These are phyloP conservation scores for Corchorus olitorius DNA, from an alignment of 345 rosid species.

Conservation along the genomic window DNA sequence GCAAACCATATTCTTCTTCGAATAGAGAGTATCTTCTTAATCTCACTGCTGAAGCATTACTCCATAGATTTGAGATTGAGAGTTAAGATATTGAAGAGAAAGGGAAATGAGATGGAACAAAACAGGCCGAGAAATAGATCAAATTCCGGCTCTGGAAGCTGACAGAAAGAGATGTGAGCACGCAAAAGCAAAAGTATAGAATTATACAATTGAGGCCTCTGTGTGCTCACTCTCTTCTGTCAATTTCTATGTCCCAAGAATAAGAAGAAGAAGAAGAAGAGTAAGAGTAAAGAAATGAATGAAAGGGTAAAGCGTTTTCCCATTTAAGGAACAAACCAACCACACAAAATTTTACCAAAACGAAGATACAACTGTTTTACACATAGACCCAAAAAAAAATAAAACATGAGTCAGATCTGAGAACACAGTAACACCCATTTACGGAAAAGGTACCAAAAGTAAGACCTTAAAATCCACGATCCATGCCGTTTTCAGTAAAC, in stretches of 20 bases:
- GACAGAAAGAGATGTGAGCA: constrained; percentile 98
- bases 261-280: background rate
- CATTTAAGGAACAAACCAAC: constrained; percentile 21
- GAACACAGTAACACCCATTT: constrained; percentile 35
- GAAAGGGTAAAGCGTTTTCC: constrained; percentile 21
- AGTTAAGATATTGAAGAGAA: background rate
- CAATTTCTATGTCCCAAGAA: constrained; percentile 60
- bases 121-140: constrained; percentile 29
- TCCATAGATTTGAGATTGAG: too few relatives aligned
- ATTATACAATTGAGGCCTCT: constrained; percentile 60
- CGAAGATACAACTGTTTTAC: background rate
- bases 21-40: background rate
- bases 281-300: background rate
- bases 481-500: constrained; percentile 13
- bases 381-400: background rate
- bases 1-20: background rate
- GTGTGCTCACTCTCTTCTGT: constrained; percentile 99
- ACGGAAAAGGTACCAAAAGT: constrained; percentile 35
- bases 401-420: constrained; percentile 57
- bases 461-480: constrained; percentile 22
- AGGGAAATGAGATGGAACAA: constrained; percentile 23
- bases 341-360: constrained; percentile 1
- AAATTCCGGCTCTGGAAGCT: constrained; percentile 61
- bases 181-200: constrained; percentile 75
- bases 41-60: background rate